phyloP scores from a whole-genome alignment of 2,329 filamentous ascomycete species.

The Pseudogymnoascus sp. region DNA sequence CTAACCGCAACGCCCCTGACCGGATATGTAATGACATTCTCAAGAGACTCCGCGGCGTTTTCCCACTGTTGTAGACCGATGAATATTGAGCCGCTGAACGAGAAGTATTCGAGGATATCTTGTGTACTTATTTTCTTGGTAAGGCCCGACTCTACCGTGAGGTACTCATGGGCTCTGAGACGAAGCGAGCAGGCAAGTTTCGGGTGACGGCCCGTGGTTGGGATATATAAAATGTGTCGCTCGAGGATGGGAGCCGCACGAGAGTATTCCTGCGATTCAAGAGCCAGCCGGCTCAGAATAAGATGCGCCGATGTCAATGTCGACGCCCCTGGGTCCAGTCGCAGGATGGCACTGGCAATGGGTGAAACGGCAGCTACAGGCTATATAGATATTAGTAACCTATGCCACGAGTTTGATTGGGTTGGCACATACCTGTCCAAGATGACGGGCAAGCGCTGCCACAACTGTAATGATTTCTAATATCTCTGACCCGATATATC shows the following conservation, averaged over 20 bases:
- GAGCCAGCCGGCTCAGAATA: conserved; percentile 46
- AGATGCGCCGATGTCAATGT: conserved; percentile 59
- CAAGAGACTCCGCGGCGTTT: conserved; percentile 52
- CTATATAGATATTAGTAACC: conserved; percentile 13
- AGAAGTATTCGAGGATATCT: conserved; percentile 58
- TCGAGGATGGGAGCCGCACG: conserved; percentile 53
- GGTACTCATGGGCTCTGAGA: conserved; percentile 44
- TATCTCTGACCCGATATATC: conserved; percentile 43
- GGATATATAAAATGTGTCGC: conserved; percentile 57
- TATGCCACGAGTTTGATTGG: not conserved
- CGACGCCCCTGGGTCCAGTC: conserved; percentile 56
- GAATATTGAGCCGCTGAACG: conserved; percentile 56
- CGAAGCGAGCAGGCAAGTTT: conserved; percentile 37
- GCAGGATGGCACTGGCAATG: conserved; percentile 43
- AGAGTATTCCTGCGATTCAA: conserved; percentile 42
- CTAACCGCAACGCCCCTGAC: conserved; percentile 53
- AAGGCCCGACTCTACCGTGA: conserved; percentile 50
- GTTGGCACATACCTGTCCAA: conserved; percentile 18
- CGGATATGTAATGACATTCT: conserved; percentile 59
- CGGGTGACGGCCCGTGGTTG: conserved; percentile 34
- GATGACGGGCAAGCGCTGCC: conserved; percentile 15
- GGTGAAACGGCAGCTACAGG: conserved; percentile 20
- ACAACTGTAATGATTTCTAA: conserved; percentile 35
- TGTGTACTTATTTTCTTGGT: conserved; percentile 42
- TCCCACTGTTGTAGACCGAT: conserved; percentile 53